Evolutionary conservation across 164 flowering plant genomes (phyloP), one percentile per base, ranked within the genome.

Genomic region (Protea cynaroides): DNA sequence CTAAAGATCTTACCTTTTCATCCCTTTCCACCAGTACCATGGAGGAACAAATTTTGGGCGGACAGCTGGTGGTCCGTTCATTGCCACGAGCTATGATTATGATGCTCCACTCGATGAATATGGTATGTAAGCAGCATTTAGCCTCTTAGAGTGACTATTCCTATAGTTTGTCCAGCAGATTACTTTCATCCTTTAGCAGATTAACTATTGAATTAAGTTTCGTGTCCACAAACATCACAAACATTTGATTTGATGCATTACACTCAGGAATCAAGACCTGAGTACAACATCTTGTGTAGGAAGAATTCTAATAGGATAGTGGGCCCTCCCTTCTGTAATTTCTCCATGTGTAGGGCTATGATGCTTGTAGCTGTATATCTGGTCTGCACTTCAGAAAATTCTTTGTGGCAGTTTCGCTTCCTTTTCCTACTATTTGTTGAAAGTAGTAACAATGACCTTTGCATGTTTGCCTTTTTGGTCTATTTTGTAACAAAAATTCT

Each of bases 61-160:
- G 71, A 95, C 99, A 22, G 92, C 99, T 67, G 99, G 99, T 65
- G 98, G 99, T 61, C 99, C 99, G n/a, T 95, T 95, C 67, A 95
- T 95, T 58, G 85, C 99, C 46, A 95, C 99, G 53, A 92, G 97
- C 68, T 95, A 92, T 74, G 99, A 95, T 64, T 95, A 92, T 79
- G 99, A 95, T 82, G 97, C 99, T 61, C 99, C 98, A 52, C 75
- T 95, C 47, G 99, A 95, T 80, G 99, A 95, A 81, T 95, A 82
- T 68, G 99, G 99, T 92, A 86, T 10, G 80, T 18, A 21, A 17
- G 51, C 19, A 22, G 8, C 36, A 13, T 56, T 44, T 56, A 58
- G 40, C 44, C 14, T 56, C 36, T 63, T 37, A 22, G 11, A 37
- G 1, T 40, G 46, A 1, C 8, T 40, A 8, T 8, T 40, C 14